Percentiles rank a stretch among this genome's conserved stretches.
Conservation (phyloP, 2,329 filamentous ascomycete genomes). For the Phaeosphaeria sp. region DNA sequence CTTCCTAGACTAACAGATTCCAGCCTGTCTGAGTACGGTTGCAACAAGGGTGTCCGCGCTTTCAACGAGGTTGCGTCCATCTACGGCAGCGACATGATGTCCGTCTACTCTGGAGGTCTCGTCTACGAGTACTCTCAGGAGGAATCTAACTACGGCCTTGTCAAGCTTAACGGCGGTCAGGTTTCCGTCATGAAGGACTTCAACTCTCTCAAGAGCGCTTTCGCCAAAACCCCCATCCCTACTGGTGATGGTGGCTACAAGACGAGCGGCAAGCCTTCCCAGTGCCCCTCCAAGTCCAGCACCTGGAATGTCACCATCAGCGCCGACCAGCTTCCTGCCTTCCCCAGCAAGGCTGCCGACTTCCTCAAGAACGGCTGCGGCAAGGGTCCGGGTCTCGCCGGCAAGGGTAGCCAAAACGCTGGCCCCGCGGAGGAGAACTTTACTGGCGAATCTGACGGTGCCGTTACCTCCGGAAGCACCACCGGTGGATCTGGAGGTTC, state of each 20-base stretch:
- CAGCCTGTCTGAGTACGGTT: conserved; percentile 90
- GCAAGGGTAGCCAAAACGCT: conserved; percentile 62
- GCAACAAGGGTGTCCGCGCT: conserved; percentile 78
- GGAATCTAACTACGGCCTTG: conserved; percentile 75
- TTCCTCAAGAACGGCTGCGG: conserved; percentile 67
- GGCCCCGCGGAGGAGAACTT: conserved; percentile 51
- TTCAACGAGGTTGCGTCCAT: conserved; percentile 82
- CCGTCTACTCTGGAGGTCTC: conserved; percentile 92
- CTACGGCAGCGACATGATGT: conserved; percentile 83
- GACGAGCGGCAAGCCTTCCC: conserved; percentile 57
- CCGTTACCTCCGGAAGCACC: conserved; percentile 47
- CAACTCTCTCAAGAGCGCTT: conserved; percentile 59
- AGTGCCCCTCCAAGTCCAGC: conserved; percentile 60
- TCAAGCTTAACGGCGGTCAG: conserved; percentile 64
- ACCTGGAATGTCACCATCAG: conserved; percentile 62
- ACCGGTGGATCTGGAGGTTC: conserved; percentile 21
- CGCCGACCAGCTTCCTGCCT: conserved; percentile 61
- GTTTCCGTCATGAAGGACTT: conserved; percentile 70
- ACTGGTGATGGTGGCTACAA: conserved; percentile 66
- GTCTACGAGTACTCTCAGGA: conserved; percentile 90
- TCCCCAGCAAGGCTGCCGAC: conserved; percentile 61
- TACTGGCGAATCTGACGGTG: conserved; percentile 58
- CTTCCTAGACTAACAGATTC: background rate
- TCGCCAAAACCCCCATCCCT: conserved; percentile 58
- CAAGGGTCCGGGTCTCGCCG: conserved; percentile 61